A percentile compares a stretch with the other conserved stretches of the same genome.
Conservation (phyloP, 73 alveolate genomes). For the Paramecium octaurelia region DNA sequence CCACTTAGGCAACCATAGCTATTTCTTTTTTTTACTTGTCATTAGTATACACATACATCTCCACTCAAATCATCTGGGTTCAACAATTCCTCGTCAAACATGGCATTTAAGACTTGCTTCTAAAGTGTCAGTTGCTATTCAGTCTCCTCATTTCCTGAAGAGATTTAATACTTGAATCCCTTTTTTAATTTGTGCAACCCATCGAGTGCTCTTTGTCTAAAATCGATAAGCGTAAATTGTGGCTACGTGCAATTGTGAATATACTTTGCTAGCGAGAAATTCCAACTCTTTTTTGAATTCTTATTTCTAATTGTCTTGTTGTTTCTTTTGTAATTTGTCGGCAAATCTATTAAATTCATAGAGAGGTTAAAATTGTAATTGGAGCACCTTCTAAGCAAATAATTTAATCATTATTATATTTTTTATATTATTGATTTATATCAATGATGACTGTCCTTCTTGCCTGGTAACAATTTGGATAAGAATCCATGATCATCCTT, state of each 20-base stretch:
- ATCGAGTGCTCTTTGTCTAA: slow-evolving; percentile 39
- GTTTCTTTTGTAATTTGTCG: neutral
- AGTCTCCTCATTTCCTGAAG: neutral
- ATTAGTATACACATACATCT: neutral
- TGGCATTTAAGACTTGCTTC: slow-evolving; percentile 3
- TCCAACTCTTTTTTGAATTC: slow-evolving; percentile 33
- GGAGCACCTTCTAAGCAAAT: neutral
- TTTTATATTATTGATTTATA: neutral
- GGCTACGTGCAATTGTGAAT: neutral
- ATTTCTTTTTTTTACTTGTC: slow-evolving; percentile 3
- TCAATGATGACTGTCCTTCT: slow-evolving; percentile 18
- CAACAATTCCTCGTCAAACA: slow-evolving; percentile 46
- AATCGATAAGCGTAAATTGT: slow-evolving; percentile 14
- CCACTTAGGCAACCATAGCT: slow-evolving; percentile 45
- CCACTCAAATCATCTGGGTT: neutral
- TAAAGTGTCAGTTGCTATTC: neutral
- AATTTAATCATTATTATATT: neutral
- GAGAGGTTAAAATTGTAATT: neutral
- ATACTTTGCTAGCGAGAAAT: slow-evolving; percentile 2
- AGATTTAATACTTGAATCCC: slow-evolving; percentile 9
- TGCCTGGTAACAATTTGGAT: slow-evolving; percentile 15
- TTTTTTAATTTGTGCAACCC: slow-evolving; percentile 23
- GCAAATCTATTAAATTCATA: neutral
- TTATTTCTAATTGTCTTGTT: neutral
- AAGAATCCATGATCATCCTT: neutral